Conservation (phyloP, 768 basidiomycete species). For the Steccherinum ochraceum region DNA sequence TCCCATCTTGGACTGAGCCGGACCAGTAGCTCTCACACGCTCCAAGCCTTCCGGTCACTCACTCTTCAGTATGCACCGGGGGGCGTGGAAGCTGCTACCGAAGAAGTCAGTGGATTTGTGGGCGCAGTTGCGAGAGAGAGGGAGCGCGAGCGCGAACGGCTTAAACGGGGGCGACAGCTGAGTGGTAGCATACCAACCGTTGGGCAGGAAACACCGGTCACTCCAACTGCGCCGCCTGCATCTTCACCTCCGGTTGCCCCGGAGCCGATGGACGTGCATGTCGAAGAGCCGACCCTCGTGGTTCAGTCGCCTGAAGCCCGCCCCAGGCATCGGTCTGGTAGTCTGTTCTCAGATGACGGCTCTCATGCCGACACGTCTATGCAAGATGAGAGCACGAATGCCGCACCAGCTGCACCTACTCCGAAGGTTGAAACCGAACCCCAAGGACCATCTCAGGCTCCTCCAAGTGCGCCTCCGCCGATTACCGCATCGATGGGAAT, state of each 20-base stretch:
- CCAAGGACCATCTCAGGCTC: not conserved
- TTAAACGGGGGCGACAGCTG: slow-evolving; percentile 59
- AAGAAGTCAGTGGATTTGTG: slow-evolving; percentile 63
- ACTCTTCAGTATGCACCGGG: slow-evolving; percentile 34
- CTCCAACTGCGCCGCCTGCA: not conserved
- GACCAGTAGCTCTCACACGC: slow-evolving; percentile 11
- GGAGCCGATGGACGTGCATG: not conserved
- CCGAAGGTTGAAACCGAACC: not conserved
- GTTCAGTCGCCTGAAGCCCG: not conserved
- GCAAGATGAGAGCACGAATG: not conserved
- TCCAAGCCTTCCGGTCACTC: slow-evolving; percentile 42
- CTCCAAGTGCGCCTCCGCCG: not conserved
- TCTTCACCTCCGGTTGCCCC: not conserved
- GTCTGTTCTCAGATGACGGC: not conserved
- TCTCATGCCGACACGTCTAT: not conserved
- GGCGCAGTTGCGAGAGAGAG: slow-evolving; percentile 72
- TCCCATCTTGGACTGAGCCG: slow-evolving; percentile 27
- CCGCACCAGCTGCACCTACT: not conserved
- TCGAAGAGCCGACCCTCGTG: not conserved
- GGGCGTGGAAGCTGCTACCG: slow-evolving; percentile 46
- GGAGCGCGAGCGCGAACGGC: slow-evolving; percentile 69
- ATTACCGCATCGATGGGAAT: too few species aligned
- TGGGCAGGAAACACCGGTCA: not conserved
- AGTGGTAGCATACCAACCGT: slow-evolving; percentile 9
- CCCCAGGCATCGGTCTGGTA: not conserved